Evolutionary conservation across 1,284 basidiomycete genomes (phyloP).

Genomic region (Boletus semigastroideus): DNA sequence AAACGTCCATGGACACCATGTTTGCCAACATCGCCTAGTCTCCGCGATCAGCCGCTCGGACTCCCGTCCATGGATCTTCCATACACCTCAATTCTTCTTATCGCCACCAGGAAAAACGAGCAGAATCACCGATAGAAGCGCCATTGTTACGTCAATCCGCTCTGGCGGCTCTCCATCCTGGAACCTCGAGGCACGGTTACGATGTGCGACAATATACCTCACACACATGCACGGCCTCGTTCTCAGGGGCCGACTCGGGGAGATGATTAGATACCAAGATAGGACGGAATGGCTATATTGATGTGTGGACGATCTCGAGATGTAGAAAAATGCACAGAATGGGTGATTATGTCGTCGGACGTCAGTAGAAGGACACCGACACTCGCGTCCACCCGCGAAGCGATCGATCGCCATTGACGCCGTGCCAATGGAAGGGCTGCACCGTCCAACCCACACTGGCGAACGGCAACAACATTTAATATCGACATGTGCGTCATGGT

Average conservation of each 20-base stretch:
- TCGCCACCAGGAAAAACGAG: conserved; percentile 1
- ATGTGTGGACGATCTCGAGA: conserved; percentile 4
- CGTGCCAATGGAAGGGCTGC: background rate
- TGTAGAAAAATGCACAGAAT: background rate
- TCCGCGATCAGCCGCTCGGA: conserved; percentile 14
- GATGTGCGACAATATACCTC: no score
- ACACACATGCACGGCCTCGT: background rate
- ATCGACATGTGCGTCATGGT: background rate
- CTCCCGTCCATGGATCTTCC: background rate
- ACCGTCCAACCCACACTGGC: no score
- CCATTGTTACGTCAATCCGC: conserved; percentile 14
- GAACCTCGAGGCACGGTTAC: conserved; percentile 16
- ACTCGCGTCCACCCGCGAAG: background rate
- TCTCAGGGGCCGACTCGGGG: background rate
- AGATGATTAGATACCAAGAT: background rate
- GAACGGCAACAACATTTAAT: background rate
- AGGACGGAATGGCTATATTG: conserved; percentile 1
- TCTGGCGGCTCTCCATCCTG: conserved; percentile 9
- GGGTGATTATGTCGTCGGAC: background rate
- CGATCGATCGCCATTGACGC: conserved; percentile 3
- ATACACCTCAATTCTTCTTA: conserved; percentile 7
- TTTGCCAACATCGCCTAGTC: background rate
- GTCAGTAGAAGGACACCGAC: background rate
- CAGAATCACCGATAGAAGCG: conserved; percentile 8
- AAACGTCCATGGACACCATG: background rate